These are phyloP conservation scores for Globisporangium apiculatum DNA, from an alignment of 352 stramenopile genomes.

Conservation along the genomic window DNA sequence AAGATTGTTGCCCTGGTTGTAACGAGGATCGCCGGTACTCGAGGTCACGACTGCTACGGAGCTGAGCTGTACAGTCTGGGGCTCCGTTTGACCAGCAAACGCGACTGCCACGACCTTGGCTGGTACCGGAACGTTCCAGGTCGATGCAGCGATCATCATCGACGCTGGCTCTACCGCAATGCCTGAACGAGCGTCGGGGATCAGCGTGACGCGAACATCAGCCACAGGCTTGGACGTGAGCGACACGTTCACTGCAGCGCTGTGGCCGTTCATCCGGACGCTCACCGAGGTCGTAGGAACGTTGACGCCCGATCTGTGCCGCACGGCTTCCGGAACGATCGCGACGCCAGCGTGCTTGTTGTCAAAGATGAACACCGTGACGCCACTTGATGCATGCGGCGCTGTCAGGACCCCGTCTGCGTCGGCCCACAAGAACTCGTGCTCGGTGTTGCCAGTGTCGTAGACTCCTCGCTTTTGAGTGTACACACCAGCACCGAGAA, in stretches of 20 bases:
- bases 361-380: slow-evolving; percentile 46
- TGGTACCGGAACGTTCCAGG: slow-evolving; percentile 21
- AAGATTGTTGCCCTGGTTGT: slow-evolving; percentile 21
- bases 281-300: slow-evolving; percentile 27
- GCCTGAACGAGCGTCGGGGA: slow-evolving; percentile 14
- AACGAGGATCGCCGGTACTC: slow-evolving; percentile 30
- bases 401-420: slow-evolving; percentile 40
- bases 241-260: slow-evolving; percentile 26
- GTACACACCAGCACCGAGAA: slow-evolving; percentile 35
- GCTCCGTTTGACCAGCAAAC: background rate
- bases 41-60: slow-evolving; percentile 15
- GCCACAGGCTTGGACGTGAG: slow-evolving; percentile 33
- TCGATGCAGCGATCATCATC: slow-evolving; percentile 19
- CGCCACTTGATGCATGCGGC: slow-evolving; percentile 12
- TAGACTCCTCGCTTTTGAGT: slow-evolving; percentile 41
- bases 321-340: slow-evolving; percentile 27
- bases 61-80: slow-evolving; percentile 20
- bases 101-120: slow-evolving; percentile 19
- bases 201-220: slow-evolving; percentile 30
- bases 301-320: slow-evolving; percentile 18
- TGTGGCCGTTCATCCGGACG: slow-evolving; percentile 32
- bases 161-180: slow-evolving; percentile 22
- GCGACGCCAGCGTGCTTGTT: slow-evolving; percentile 35
- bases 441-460: slow-evolving; percentile 42
- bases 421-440: slow-evolving; percentile 45